Conservation (phyloP, 2,329 filamentous ascomycete genomes). For the Claviceps fusiformis region DNA sequence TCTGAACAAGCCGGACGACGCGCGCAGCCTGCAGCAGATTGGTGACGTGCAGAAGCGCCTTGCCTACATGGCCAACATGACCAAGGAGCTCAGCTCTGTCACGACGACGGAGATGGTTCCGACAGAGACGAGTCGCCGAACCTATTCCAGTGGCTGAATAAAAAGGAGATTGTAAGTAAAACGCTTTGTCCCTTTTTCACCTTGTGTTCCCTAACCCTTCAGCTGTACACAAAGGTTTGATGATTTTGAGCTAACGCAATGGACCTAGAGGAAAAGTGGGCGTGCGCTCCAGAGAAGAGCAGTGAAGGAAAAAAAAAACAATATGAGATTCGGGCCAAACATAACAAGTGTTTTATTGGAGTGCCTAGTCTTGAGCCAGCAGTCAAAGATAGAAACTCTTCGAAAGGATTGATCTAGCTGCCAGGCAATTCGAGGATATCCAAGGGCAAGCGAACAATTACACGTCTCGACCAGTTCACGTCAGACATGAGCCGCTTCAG, state of each 20-base stretch:
- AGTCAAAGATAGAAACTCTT: background rate
- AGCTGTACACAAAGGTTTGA: background rate
- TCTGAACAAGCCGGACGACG: constrained; percentile 35
- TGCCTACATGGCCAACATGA: constrained; percentile 37
- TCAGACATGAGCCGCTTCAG: background rate
- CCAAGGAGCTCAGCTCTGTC: constrained; percentile 8
- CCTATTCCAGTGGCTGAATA: constrained; percentile 5
- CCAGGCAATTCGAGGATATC: background rate
- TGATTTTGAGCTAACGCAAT: background rate
- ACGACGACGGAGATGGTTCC: background rate
- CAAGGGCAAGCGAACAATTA: background rate
- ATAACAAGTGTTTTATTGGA: background rate
- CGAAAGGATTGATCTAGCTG: background rate
- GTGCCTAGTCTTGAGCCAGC: background rate
- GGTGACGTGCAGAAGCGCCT: constrained; percentile 36
- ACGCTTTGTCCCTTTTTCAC: no score
- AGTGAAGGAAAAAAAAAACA: background rate
- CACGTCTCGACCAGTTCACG: background rate
- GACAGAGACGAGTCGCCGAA: background rate
- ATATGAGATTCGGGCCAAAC: background rate
- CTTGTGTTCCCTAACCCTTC: background rate
- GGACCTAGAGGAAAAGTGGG: background rate
- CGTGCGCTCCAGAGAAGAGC: background rate
- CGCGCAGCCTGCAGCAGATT: constrained; percentile 40
- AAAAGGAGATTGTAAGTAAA: background rate